Conservation (phyloP, 2,329 filamentous ascomycete genomes). For the Sordariomycetes sp. region DNA sequence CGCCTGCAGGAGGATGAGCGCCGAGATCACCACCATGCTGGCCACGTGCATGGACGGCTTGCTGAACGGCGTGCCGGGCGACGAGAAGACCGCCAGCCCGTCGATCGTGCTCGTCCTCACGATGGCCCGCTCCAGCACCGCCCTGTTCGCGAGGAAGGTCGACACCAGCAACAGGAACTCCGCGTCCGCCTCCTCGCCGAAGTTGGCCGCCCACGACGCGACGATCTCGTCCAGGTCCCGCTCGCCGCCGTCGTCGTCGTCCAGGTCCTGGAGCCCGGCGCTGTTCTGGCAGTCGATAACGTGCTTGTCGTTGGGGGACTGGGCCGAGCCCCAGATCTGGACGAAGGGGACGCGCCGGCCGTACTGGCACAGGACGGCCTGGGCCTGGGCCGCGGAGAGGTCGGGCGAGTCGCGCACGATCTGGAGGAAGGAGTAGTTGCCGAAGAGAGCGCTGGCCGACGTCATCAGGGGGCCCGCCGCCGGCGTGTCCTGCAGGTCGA, state of each 20-base stretch:
- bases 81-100: background rate
- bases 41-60: background rate
- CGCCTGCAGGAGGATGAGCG: background rate
- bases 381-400: background rate
- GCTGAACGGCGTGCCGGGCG: background rate
- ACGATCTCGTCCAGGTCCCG: background rate
- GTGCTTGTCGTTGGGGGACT: no score
- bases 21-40: background rate
- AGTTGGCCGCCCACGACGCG: background rate
- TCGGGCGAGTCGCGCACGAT: background rate
- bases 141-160: background rate
- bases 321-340: background rate
- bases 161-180: background rate
- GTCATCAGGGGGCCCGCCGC: background rate
- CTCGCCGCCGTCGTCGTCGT: background rate
- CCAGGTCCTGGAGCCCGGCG: background rate
- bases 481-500: no score
- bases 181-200: background rate
- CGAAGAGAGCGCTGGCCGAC: background rate
- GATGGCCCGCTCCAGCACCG: background rate
- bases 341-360: background rate
- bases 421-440: background rate
- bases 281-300: background rate
- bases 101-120: background rate
- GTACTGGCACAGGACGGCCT: background rate